Base-by-base conservation (phyloP, 2,329 filamentous ascomycete species). In the Colletotrichum kahawae region DNA sequence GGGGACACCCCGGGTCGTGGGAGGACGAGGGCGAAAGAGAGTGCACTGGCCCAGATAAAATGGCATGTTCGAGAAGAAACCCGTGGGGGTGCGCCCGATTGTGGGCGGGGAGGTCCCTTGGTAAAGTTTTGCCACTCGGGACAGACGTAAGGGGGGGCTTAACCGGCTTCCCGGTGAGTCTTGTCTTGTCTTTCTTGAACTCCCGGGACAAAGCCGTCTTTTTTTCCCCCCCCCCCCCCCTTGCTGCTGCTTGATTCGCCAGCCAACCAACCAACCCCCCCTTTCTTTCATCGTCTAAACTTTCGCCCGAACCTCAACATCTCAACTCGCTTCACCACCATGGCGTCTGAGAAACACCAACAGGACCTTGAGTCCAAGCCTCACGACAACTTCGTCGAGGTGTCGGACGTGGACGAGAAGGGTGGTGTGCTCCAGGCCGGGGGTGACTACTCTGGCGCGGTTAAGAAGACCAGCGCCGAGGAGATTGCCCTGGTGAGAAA, bases 401-500 rank as follows among this genome's bases (percentile, higher is more conserved):
- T 77, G 71, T 78, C 78, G 4, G 77, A 27, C 4, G 63, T 57
- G 4, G 63, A 66, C n/a, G 78, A 81, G 51, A 81, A 81, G 29
- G 74, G 75, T 0, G 78, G 79, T 13, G 67, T 81, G 14, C 64
- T 80, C 2, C 60, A 73, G 4, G 73, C 79, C 5, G 75, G 78
- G 18, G 80, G 79, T 1, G 82, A 84, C 54, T 83, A 84, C 73
- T 83, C 81, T 8, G 82, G 83, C 5, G 83, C 83, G 0, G 78
- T 80, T 5, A 79, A 78, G 64, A 85, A 85, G 77, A 80, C 79
- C 3, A 79, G 79, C 62, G 77, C 80, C 10, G 79, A 77, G 33
- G 83, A 85, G 77, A 84, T 85, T 69, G 79, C 79, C 1, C 82
- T 85, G 12, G 83, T 85, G 14, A 78, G 81, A 60, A 85, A 85